Evolutionary conservation across 1,139 yeast species (phyloP).

Genomic region (Pichia sp.): DNA sequence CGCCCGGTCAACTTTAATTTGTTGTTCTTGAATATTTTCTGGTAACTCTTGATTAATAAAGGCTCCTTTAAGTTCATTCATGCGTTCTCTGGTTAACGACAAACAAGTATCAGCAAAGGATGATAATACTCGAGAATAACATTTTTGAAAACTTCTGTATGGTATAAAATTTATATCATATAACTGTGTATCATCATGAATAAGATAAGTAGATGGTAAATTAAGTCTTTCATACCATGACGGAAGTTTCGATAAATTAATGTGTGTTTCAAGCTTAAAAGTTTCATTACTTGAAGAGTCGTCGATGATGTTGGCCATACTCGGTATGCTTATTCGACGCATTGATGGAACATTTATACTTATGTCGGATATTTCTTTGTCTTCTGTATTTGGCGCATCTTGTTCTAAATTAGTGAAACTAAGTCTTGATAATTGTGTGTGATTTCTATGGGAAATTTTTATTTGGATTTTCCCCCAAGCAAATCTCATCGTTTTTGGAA

Average conservation of each 20-base stretch:
- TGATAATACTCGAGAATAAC: slow-evolving; percentile 9
- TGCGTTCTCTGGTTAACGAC: not conserved
- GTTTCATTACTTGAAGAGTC: no score
- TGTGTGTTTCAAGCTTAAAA: not conserved
- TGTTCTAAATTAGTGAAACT: slow-evolving; percentile 6
- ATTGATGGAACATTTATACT: not conserved
- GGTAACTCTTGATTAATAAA: slow-evolving; percentile 5
- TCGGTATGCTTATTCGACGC: slow-evolving; percentile 4
- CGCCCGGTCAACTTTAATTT: slow-evolving; percentile 7
- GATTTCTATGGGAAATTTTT: not conserved
- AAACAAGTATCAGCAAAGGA: slow-evolving; percentile 6
- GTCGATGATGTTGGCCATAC: not conserved
- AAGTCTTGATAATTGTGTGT: slow-evolving; percentile 8
- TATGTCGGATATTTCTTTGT: not conserved
- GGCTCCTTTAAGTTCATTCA: slow-evolving; percentile 2
- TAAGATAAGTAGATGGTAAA: slow-evolving; percentile 9
- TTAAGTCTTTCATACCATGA: slow-evolving; percentile 14
- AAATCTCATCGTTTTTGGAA: not conserved
- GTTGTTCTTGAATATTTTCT: slow-evolving; percentile 4
- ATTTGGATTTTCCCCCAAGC: not conserved
- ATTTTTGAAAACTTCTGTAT: slow-evolving; percentile 11
- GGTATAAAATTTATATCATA: not conserved
- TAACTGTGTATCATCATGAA: slow-evolving; percentile 1
- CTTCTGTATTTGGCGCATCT: not conserved
- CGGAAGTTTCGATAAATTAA: slow-evolving; percentile 5